Evolutionary conservation across 345 rosid species (phyloP), one percentile per base, ranked within the genome.

Genomic region (Heritiera fomes): DNA sequence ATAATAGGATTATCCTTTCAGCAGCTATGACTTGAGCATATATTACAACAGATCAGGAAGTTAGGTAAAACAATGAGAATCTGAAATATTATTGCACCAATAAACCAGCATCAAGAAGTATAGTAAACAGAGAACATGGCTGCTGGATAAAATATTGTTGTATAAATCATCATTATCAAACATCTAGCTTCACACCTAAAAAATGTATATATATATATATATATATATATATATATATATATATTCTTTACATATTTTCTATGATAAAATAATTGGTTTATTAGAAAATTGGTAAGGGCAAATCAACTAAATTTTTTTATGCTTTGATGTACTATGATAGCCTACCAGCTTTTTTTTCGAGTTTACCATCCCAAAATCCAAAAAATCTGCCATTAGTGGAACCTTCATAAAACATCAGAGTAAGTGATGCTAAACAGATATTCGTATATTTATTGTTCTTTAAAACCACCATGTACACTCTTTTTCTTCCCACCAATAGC

Each of bases 331-430:
- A 52, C 3, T 30, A 50, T 1, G 20, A 60, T 28, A 20, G 32
- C 30, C 30, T 2, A 11, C 20, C 6, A 55, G 9, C 62, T 55
- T 47, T 46, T 46, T 46, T 68, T 41, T 3, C 5, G 9, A 13
- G 58, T 69, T 46, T 13, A 12, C 58, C 40, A 69, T 47, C 55
- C 34, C 53, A 20, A 68, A 45, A 30, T 30, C 43, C 43, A 5
- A 32, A 63, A 63, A 47, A 20, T 28, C 53, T 46, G 45, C 63
- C 17, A 34, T 60, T 5, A 18, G 17, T 52, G 30, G 30, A 38
- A 55, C 28, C 76, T 53, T 55, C 46, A 18, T 72, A 52, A 34
- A 71, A 72, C 49, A 53, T 7, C 62, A 53, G 45, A 72, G 59
- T 52, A 53, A 32, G 47, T 7, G 20, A 15, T 52, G 20, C 58